Percentiles rank a stretch among this genome's conserved stretches.
Conservation (phyloP, 75 land plant genomes). For the Pinus tabuliformis region DNA sequence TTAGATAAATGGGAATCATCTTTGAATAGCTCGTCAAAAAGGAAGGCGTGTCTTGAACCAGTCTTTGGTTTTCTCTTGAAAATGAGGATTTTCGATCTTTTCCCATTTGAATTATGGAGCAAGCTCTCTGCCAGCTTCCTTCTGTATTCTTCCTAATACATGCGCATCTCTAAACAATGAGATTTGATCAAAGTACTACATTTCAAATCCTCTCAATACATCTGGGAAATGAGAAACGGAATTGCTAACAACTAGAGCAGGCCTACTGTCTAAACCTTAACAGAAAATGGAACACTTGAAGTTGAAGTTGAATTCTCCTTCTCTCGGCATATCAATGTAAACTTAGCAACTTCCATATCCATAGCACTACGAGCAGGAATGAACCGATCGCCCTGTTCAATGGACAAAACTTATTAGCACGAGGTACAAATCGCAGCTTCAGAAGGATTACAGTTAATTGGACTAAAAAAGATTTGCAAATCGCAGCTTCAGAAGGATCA, state of each 20-base stretch:
- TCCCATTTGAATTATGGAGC: constrained; percentile 35
- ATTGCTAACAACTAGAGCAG: neutral
- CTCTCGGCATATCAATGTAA: constrained; percentile 22
- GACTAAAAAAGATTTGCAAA: no score
- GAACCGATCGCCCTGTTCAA: constrained; percentile 60
- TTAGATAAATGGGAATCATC: neutral
- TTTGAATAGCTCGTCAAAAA: neutral
- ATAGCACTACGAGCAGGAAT: constrained; percentile 69
- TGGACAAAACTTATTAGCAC: no score
- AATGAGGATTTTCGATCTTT: constrained; percentile 40
- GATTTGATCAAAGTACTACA: neutral
- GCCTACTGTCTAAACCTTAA: constrained; percentile 14
- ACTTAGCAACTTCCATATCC: constrained; percentile 59
- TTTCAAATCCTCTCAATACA: neutral
- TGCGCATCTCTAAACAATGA: neutral
- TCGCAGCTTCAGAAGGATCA: no score
- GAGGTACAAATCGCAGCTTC: no score
- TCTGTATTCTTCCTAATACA: constrained; percentile 47
- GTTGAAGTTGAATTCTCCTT: constrained; percentile 19
- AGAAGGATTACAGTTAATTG: no score
- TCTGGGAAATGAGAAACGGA: neutral
- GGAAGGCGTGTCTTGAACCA: neutral
- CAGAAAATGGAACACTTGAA: constrained; percentile 14
- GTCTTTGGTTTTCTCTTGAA: constrained; percentile 40
- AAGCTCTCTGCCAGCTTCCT: constrained; percentile 54